Percentiles rank a stretch among this genome's conserved stretches.
Conservation (phyloP, 2,329 filamentous ascomycete genomes). For the Cladosporium colombiae region DNA sequence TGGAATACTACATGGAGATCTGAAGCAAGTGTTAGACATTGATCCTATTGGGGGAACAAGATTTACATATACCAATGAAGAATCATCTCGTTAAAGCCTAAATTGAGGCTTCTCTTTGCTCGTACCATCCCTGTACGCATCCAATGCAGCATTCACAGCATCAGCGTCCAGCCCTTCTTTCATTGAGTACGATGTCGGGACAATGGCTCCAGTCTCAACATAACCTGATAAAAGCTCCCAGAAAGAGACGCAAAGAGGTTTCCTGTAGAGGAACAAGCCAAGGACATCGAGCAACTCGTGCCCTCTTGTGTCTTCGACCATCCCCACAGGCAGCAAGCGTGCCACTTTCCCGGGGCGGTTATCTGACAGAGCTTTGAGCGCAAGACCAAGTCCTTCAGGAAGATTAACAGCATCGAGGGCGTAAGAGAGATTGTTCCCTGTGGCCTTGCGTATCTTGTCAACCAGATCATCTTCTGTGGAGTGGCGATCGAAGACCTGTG, state of each 20-base stretch:
- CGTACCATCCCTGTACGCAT: constrained; percentile 11
- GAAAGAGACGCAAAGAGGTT: not conserved
- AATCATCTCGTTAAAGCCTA: not conserved
- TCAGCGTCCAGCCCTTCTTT: not conserved
- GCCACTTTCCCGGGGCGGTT: not conserved
- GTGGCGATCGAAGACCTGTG: constrained; percentile 13
- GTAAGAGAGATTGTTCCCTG: not conserved
- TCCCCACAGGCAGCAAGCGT: constrained; percentile 1
- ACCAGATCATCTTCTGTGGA: not conserved
- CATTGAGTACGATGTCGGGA: not conserved
- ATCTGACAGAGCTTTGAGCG: constrained; percentile 4
- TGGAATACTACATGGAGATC: not conserved
- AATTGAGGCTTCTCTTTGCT: constrained; percentile 13
- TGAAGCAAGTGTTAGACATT: too few relatives aligned
- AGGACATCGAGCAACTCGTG: constrained; percentile 16
- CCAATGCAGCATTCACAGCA: constrained; percentile 6
- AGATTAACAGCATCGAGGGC: constrained; percentile 8
- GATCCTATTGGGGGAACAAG: too few relatives aligned
- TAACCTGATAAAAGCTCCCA: constrained; percentile 11
- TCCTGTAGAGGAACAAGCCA: constrained; percentile 1
- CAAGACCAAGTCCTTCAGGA: constrained; percentile 3
- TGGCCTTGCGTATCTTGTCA: not conserved
- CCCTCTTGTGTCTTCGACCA: constrained; percentile 3
- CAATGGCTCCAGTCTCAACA: not conserved
- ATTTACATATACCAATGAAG: not conserved